Evolutionary conservation across 2,329 filamentous ascomycete species (phyloP), one percentile per base, ranked within the genome.

Genomic region (Ceratocystis ficicola): DNA sequence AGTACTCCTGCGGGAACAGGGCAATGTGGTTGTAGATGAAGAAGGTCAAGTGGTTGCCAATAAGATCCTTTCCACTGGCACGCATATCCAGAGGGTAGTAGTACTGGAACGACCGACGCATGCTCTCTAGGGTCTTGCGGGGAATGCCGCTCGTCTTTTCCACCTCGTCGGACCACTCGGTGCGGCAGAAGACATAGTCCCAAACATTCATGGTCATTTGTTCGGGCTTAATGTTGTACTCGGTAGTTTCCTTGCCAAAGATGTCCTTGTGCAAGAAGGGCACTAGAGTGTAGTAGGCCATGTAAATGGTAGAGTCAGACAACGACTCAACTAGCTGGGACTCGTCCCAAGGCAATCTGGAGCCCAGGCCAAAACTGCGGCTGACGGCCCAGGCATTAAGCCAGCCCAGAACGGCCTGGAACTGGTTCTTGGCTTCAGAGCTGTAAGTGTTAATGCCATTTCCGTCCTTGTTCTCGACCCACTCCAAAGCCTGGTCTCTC

Each of bases 171-270:
- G 80, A 81, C 65, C 87, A 75, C 62, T 90, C 86, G 20, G 85
- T 84, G 66, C 90, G 85, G 73, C 84, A 87, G 78, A 97, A 96
- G 70, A 97, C 79, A 74, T 95, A 96, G 76, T 99, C 93, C 91
- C 92, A 99, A 60, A 96, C 89, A 71, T 95, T 90, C 70, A 96
- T 92, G 7, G 83, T 90, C 87, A 97, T 92, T 76, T 96, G 90
- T 67, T 94, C 89, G 0, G 90, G 79, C 55, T 81, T 83, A 70
- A 97, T 82, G 69, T 87, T 83, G 64, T 86, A 80, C 44, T 82
- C 72, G 69, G 90, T 91, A 70, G 83, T 81, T 59, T 84, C 81
- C 71, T 85, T 84, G 64, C 94, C 94, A 70, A 90, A 97, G 68
- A 94, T 85, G 71, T 97, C 94, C 63, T 83, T 85, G 77, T 96